These are phyloP conservation scores for Rosa lucieae DNA, from an alignment of 306 rosid species.

Conservation along the genomic window DNA sequence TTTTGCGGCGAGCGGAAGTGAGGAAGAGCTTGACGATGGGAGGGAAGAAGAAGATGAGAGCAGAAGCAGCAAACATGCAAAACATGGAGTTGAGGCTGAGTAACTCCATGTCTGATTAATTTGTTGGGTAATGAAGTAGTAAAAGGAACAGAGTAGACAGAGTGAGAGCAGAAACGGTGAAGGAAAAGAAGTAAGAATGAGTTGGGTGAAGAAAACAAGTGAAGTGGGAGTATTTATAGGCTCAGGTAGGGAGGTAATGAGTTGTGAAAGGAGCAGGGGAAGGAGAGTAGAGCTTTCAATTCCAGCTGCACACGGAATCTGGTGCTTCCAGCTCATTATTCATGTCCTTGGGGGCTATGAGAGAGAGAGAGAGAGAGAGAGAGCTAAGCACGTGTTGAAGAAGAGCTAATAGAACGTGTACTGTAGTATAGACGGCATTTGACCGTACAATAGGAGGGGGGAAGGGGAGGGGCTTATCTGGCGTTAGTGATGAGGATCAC, in stretches of 20 bases:
- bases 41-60: constrained; percentile 27
- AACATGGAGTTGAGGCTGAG: constrained; percentile 13
- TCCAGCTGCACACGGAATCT: constrained; percentile 75
- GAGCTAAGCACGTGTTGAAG: constrained; percentile 5
- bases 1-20: constrained; percentile 20
- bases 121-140: neutral
- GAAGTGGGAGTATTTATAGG: constrained; percentile 19
- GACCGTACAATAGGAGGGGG: constrained; percentile 1
- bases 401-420: neutral
- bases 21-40: constrained; percentile 36
- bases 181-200: neutral
- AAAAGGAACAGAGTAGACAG: neutral
- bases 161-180: neutral
- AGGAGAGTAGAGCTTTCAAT: constrained; percentile 30
- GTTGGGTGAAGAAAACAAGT: constrained; percentile 12
- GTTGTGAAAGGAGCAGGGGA: constrained; percentile 13
- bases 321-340: constrained; percentile 65
- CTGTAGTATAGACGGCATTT: neutral
- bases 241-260: neutral
- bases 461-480: neutral
- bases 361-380: neutral
- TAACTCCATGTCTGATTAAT: constrained; percentile 33
- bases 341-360: neutral
- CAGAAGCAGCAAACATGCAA: constrained; percentile 22
- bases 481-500: neutral